Base-by-base conservation (phyloP, 768 basidiomycete species). In the Auricularia cornea region DNA sequence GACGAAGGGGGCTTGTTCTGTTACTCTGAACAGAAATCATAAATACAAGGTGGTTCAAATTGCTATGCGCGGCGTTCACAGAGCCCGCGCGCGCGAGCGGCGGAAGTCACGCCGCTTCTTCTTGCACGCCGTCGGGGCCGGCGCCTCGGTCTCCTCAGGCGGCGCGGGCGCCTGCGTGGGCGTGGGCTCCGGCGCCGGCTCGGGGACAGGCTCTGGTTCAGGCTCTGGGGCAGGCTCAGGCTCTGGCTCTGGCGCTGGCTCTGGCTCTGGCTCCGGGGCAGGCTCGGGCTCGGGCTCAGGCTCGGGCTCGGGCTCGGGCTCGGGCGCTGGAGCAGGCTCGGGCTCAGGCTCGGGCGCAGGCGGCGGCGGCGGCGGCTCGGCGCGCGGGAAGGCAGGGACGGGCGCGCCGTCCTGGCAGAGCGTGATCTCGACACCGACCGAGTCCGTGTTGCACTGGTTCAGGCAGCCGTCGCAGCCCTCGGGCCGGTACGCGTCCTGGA, bases 381-480 rank as follows among this genome's bases (percentile, higher is more conserved):
- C 29, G 28, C 59, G 59, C 29, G 59, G 40, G 59, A 44, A 38
- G 31, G 6, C 35, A 31, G 59, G 59, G 23, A 38, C 59, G 23
- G 59, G 35, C 59, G 59, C 54, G 30, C 54, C 54, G 26, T 31
- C 30, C 28, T 57, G 30, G 54, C 54, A 57, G 54, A 31, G 16
- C 30, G 26, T 31, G 54, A 57, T 57, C 54, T 57, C 54, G 54
- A 57, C 26, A 20, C 54, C 54, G 16, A 57, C 54, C 6, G 18
- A 14, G 44, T 31, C 28, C 11, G 54, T 57, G 54, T 57, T 57
- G 54, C 54, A 57, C 54, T 57, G 54, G 28, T 57, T 57, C 28
- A 57, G 54, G 29, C 54, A 57, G 26, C 54, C 54, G 30, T 57
- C 54, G 54, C 54, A 57, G 26, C 54, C 54, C 23, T 57, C 54